Conservation (phyloP, 257 asterid genomes). For the Jaltomata sinuosa region DNA sequence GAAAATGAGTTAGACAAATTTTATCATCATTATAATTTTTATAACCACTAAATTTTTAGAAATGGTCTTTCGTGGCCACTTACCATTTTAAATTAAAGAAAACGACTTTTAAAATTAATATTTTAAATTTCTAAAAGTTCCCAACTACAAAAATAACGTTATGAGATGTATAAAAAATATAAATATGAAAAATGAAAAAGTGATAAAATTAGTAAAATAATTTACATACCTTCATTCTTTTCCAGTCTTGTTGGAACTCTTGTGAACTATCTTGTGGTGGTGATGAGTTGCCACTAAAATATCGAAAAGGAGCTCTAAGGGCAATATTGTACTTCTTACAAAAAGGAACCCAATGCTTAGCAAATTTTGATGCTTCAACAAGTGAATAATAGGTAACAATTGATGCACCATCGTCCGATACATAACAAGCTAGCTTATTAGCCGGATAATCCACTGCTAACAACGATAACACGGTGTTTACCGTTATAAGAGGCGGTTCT, state of each 20-base stretch:
- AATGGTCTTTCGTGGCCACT: too few species aligned
- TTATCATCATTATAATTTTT: background rate
- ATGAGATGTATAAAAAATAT: background rate
- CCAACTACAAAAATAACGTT: background rate
- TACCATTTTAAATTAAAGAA: too few species aligned
- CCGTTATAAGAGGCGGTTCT: constrained; percentile 26
- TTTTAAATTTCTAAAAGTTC: background rate
- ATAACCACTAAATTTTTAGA: background rate
- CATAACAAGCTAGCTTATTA: constrained; percentile 24
- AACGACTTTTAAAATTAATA: too few species aligned
- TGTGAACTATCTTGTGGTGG: background rate
- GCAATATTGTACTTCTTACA: constrained; percentile 17
- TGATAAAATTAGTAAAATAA: background rate
- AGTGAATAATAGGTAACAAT: constrained; percentile 24
- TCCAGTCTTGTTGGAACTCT: constrained; percentile 15
- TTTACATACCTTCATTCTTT: constrained; percentile 15
- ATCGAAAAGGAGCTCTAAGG: constrained; percentile 29
- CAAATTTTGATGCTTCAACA: constrained; percentile 22
- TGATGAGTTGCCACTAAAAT: background rate
- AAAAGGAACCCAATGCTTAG: constrained; percentile 30
- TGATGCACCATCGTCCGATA: constrained; percentile 32
- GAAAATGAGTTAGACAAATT: background rate
- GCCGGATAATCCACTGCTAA: constrained; percentile 30
- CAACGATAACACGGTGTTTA: constrained; percentile 28
- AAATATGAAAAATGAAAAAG: background rate